These are phyloP conservation scores for Dendryphion nanum DNA, from an alignment of 2,329 filamentous ascomycete species.

Conservation along the genomic window DNA sequence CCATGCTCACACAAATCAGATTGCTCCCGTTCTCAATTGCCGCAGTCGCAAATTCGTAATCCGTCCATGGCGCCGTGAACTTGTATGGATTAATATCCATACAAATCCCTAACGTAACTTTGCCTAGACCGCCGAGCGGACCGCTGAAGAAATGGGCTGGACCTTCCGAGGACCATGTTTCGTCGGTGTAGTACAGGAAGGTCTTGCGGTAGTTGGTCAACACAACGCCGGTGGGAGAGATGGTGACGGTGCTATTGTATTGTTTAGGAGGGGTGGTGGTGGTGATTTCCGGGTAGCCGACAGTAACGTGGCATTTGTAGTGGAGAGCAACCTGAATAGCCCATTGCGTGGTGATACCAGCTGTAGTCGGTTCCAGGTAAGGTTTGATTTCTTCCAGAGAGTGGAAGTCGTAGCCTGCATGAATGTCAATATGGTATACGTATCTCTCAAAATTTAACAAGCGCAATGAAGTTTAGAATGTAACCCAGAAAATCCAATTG, in stretches of 20 bases:
- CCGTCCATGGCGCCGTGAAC: conserved; percentile 57
- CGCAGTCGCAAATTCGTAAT: conserved; percentile 59
- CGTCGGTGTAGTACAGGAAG: conserved; percentile 67
- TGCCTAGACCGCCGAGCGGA: conserved; percentile 33
- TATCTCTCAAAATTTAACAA: too few relatives aligned
- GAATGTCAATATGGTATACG: too few relatives aligned
- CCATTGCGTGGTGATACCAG: conserved; percentile 70
- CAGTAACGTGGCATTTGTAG: conserved; percentile 65
- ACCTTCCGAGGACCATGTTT: conserved; percentile 61
- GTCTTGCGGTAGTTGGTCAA: conserved; percentile 62
- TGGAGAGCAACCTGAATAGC: conserved; percentile 65
- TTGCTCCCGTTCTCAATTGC: conserved; percentile 57
- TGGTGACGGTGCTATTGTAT: conserved; percentile 61
- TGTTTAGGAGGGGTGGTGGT: conserved; percentile 32
- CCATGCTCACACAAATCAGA: conserved; percentile 71
- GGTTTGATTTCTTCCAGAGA: conserved; percentile 66
- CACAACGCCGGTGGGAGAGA: conserved; percentile 54
- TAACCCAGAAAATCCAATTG: too few relatives aligned
- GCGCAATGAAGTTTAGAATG: too few relatives aligned
- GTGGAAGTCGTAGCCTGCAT: conserved; percentile 73
- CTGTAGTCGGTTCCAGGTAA: conserved; percentile 64
- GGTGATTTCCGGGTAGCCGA: conserved; percentile 68
- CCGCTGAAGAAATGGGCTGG: conserved; percentile 37
- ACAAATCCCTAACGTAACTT: conserved; percentile 48
- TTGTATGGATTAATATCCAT: conserved; percentile 64